Evolutionary conservation across 306 rosid species (phyloP).

Genomic region (Casuarina glauca): DNA sequence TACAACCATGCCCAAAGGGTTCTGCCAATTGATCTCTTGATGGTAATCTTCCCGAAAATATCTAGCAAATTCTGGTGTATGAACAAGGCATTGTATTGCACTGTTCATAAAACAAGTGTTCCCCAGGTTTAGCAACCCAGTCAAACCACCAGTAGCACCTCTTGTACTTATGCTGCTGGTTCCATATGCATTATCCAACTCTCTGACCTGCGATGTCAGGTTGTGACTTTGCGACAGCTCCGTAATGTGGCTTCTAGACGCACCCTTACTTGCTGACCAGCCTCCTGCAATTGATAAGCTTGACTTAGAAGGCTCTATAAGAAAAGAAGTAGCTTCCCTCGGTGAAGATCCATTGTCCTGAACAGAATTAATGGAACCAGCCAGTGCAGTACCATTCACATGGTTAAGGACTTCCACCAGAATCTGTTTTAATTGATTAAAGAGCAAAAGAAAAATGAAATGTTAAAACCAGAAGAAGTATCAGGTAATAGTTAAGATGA

Average conservation of each 20-base stretch:
- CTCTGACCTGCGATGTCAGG: conserved; percentile 60
- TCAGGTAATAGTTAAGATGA: conserved; percentile 26
- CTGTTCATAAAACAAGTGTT: conserved; percentile 99
- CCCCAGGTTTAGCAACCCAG: conserved; percentile 93
- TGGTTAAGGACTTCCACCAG: conserved; percentile 85
- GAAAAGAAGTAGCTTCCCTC: conserved; percentile 68
- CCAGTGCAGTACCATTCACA: conserved; percentile 46
- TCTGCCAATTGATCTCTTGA: conserved; percentile 88
- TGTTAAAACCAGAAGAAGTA: conserved; percentile 31
- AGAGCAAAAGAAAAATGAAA: conserved; percentile 33
- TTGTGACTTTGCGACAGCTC: conserved; percentile 64
- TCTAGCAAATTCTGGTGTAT: conserved; percentile 90
- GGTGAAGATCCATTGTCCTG: conserved; percentile 74
- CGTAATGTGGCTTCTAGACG: conserved; percentile 50
- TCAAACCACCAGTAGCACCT: conserved; percentile 87
- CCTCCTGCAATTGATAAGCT: conserved; percentile 84
- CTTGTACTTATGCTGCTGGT: conserved; percentile 79
- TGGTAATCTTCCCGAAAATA: conserved; percentile 96
- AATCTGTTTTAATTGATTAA: conserved; percentile 56
- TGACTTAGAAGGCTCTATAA: conserved; percentile 80
- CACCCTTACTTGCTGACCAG: conserved; percentile 75
- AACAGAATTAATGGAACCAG: conserved; percentile 47
- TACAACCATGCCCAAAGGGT: conserved; percentile 98
- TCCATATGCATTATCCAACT: conserved; percentile 60
- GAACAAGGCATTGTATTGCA: conserved; percentile 96